Evolutionary conservation across 2,329 filamentous ascomycete genomes (phyloP), one percentile per base, ranked within the genome.

Genomic region (Neocucurbitaria cava): DNA sequence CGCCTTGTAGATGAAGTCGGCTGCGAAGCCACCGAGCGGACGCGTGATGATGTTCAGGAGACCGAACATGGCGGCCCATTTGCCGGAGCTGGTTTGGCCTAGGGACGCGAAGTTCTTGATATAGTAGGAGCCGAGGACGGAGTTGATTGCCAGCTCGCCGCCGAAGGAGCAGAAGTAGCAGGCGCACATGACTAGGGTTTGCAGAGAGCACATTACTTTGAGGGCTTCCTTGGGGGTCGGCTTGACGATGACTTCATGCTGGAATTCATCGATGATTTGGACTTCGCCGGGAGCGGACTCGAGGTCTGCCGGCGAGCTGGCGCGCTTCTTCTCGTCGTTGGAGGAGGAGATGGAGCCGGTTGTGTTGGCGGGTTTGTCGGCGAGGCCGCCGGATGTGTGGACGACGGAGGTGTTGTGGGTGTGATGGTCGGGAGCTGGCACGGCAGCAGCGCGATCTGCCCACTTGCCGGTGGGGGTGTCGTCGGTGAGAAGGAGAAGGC

Each of bases 381-480:
- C 78, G 35, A 86, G 79, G 47, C 69, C 72, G 15, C 80, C 83
- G 1, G 84, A 80, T 6, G 85, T 75, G 33, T 77, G 62, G 35
- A 86, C 82, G 28, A 87, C 76, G 18, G 73, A 75, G 6, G 75
- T 74, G 9, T 78, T 76, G 64, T 84, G 81, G 13, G n/a, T n/a
- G n/a, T 76, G 74, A 43, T 77, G 78, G 46, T 83, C 78, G 72
- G 81, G 83, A 50, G 84, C n/a, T n/a, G n/a, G 78, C 1, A 83
- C 81, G 58, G 82, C 83, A 39, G 85, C 77, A 46, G 86, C 82
- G 26, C 91, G 86, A 35, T 94, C 88, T 6, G 85, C 84, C 92
- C 92, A 96, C 61, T 86, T 87, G 30, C 93, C 92, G 0, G 86
- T 89, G 0, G 92, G 92, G 0, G 91, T 93, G 69, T 97, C 92